These are phyloP conservation scores for Pyricularia sp. DNA, from an alignment of 2,329 filamentous ascomycete genomes.

Conservation along the genomic window DNA sequence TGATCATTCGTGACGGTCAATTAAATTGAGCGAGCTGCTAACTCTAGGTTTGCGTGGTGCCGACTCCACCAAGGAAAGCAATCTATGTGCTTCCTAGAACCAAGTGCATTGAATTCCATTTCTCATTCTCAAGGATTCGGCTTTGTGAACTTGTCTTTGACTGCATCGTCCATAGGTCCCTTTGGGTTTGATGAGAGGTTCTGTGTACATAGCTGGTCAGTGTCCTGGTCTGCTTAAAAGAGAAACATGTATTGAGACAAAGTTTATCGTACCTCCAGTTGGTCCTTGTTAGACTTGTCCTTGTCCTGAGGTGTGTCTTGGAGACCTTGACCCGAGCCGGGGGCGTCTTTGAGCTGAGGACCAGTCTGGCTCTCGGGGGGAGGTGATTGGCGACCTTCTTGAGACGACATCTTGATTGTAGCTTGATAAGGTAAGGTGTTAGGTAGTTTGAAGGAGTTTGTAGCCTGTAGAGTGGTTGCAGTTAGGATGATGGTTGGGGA, in stretches of 20 bases:
- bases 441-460: background rate
- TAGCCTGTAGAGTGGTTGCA: background rate
- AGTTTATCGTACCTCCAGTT: conserved; percentile 33
- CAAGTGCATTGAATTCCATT: background rate
- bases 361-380: conserved; percentile 59
- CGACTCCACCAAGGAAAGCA: background rate
- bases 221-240: background rate
- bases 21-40: background rate
- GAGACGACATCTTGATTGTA: conserved; percentile 47
- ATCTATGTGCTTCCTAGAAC: background rate
- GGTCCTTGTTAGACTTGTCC: conserved; percentile 35
- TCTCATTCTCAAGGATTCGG: conserved; percentile 29
- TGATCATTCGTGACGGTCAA: background rate
- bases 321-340: conserved; percentile 48
- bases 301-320: conserved; percentile 29
- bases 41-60: background rate
- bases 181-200: conserved; percentile 56
- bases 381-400: conserved; percentile 67
- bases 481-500: background rate
- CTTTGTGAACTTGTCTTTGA: conserved; percentile 46
- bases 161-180: conserved; percentile 49
- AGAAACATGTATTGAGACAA: background rate
- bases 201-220: conserved; percentile 18
- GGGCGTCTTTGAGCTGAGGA: conserved; percentile 50
- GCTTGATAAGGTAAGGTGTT: background rate